Evolutionary conservation across 306 rosid species (phyloP).

Genomic region (Quercus bicolor): DNA sequence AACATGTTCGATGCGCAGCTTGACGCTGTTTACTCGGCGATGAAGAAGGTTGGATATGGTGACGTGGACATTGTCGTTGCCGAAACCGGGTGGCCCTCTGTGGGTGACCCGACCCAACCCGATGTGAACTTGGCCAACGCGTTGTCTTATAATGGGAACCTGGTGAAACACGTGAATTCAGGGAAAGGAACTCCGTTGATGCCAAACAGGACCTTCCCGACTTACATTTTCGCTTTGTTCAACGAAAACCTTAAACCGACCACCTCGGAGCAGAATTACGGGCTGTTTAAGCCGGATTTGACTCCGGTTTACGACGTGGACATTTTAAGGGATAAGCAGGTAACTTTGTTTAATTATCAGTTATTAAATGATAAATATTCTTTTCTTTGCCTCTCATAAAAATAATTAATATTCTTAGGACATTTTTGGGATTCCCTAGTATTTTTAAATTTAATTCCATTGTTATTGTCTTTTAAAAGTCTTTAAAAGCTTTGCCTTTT

Average conservation of each 20-base stretch:
- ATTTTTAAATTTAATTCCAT: too few relatives aligned
- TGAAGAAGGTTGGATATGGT: constrained; percentile 69
- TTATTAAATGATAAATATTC: too few relatives aligned
- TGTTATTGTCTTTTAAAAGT: too few relatives aligned
- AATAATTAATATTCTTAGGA: too few relatives aligned
- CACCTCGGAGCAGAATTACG: constrained; percentile 67
- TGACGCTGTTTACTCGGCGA: constrained; percentile 84
- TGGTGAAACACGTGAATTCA: constrained; percentile 58
- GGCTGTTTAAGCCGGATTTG: constrained; percentile 67
- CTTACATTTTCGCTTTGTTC: constrained; percentile 64
- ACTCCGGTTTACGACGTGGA: constrained; percentile 68
- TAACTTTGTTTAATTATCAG: not conserved
- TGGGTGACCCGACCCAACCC: constrained; percentile 66
- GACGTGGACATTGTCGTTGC: constrained; percentile 71
- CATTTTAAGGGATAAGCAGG: constrained; percentile 47
- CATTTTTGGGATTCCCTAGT: too few relatives aligned
- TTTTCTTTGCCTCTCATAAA: too few relatives aligned
- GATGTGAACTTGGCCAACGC: constrained; percentile 66
- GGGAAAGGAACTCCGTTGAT: constrained; percentile 83
- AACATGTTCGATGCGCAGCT: constrained; percentile 93
- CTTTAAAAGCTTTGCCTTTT: too few relatives aligned
- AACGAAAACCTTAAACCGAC: constrained; percentile 70
- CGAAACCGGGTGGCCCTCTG: constrained; percentile 89
- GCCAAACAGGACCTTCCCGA: constrained; percentile 69
- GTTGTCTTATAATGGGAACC: constrained; percentile 60